phyloP scores from a whole-genome alignment of 2,329 filamentous ascomycete species.

The Trichoderma simmonsii region DNA sequence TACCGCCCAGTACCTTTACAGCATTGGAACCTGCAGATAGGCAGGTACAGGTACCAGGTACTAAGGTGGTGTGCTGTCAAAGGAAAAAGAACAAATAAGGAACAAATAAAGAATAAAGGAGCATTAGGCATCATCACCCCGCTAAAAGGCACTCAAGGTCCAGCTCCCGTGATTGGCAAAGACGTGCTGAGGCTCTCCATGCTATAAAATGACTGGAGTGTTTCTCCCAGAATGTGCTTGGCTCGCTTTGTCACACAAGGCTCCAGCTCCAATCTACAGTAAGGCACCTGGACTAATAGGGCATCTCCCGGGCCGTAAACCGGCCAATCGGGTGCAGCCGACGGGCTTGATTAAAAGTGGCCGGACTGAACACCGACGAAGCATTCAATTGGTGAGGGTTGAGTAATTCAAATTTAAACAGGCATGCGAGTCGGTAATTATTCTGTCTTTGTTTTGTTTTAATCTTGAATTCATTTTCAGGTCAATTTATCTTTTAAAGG shows the following conservation, averaged over 20 bases:
- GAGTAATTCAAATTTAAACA: not conserved
- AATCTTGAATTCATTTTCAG: not conserved
- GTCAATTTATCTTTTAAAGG: not conserved
- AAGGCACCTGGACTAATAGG: no score
- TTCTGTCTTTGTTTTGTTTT: not conserved
- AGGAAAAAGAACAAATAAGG: no score
- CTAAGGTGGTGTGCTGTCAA: no score
- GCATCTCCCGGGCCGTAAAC: not conserved
- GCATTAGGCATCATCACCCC: no score
- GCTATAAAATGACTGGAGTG: no score
- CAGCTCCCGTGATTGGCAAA: no score
- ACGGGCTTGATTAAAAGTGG: not conserved
- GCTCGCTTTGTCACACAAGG: no score
- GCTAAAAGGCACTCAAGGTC: no score
- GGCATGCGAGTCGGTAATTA: not conserved
- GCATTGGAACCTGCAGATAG: not conserved
- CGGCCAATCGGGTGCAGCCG: not conserved
- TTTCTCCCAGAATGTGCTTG: no score
- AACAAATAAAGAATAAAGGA: no score
- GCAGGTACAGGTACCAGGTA: not conserved
- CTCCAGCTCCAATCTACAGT: no score
- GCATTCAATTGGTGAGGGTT: not conserved
- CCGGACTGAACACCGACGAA: not conserved
- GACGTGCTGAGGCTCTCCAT: no score
- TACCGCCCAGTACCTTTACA: not conserved